Conservation (phyloP, 2,329 filamentous ascomycete genomes). For the Trichoderma brevicompactum region DNA sequence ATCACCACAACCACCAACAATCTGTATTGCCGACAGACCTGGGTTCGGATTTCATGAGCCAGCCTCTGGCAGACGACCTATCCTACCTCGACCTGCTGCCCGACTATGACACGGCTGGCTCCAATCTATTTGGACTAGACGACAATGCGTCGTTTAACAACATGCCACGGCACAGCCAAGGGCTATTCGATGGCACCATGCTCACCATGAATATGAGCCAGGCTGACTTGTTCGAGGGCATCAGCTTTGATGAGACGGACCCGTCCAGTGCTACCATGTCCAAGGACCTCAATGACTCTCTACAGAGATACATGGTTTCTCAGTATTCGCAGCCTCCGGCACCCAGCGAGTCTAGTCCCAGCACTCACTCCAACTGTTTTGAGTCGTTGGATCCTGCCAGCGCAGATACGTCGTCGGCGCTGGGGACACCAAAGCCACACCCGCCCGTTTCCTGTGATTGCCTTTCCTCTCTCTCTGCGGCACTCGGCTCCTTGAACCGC, state of each 20-base stretch:
- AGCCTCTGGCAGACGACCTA: slow-evolving; percentile 36
- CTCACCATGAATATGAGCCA: slow-evolving; percentile 33
- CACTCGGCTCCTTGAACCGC: slow-evolving; percentile 54
- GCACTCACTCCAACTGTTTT: slow-evolving; percentile 33
- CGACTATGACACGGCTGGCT: slow-evolving; percentile 25
- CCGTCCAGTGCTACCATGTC: slow-evolving; percentile 36
- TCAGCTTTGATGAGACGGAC: slow-evolving; percentile 42
- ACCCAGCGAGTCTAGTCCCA: slow-evolving; percentile 34
- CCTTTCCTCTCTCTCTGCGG: slow-evolving; percentile 54
- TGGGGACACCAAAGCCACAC: slow-evolving; percentile 33
- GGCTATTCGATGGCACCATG: slow-evolving; percentile 23
- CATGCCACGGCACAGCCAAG: neutral
- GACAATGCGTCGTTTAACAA: slow-evolving; percentile 2
- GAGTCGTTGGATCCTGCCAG: neutral
- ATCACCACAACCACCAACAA: slow-evolving; percentile 5
- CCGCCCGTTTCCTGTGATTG: slow-evolving; percentile 51
- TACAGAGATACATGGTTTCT: slow-evolving; percentile 36
- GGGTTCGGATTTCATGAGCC: slow-evolving; percentile 44
- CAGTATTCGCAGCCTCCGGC: slow-evolving; percentile 33
- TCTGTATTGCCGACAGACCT: slow-evolving; percentile 36
- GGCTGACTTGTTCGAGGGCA: slow-evolving; percentile 39
- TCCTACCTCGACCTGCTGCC: slow-evolving; percentile 46
- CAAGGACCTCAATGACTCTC: slow-evolving; percentile 38
- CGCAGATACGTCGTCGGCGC: neutral
- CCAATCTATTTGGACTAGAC: slow-evolving; percentile 29